Evolutionary conservation across 129 eudicot genomes (phyloP).

Genomic region (sunflower (Helianthus annuus)): HanXRQr2.0-SUNRISE NC_035446.2:166951551-166952050

Average conservation of each 20-base stretch:
- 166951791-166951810: neutral
- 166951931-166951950: neutral
- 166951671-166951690: too few relatives aligned
- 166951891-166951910: neutral
- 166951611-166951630: too few relatives aligned
- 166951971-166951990: neutral
- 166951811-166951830: neutral
- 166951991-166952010: neutral
- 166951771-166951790: neutral
- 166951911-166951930: neutral
- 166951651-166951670: too few relatives aligned
- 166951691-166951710: slow-evolving; percentile 1
- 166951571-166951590: too few relatives aligned
- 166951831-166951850: neutral
- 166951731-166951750: neutral
- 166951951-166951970: neutral
- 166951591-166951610: too few relatives aligned
- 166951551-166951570: too few relatives aligned
- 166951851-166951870: slow-evolving; percentile 5
- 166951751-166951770: neutral
- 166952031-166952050: too few relatives aligned
- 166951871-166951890: neutral
- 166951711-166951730: neutral
- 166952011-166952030: neutral
- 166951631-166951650: too few relatives aligned